Conservation (phyloP, 768 basidiomycete genomes). For the Russula sp. region DNA sequence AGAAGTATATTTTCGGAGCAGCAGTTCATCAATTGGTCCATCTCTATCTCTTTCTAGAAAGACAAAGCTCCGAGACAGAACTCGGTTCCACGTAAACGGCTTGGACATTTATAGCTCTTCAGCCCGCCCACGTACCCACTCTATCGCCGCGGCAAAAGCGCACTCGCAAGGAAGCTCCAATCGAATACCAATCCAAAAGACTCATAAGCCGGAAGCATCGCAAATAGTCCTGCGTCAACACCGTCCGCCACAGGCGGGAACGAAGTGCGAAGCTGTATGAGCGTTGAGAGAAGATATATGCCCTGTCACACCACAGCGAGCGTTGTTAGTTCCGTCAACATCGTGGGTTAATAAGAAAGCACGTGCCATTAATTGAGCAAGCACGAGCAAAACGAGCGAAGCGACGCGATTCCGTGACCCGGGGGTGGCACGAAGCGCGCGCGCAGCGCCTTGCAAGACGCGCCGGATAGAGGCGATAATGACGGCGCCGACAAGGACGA, state of each 20-base stretch:
- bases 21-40: not conserved
- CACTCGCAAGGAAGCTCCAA: slow-evolving; percentile 64
- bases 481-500: slow-evolving; percentile 71
- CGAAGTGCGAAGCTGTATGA: slow-evolving; percentile 77
- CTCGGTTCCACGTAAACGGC: not conserved
- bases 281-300: slow-evolving; percentile 77
- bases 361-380: slow-evolving; percentile 81
- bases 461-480: slow-evolving; percentile 69
- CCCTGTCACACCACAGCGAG: slow-evolving; percentile 45
- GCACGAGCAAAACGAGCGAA: slow-evolving; percentile 69
- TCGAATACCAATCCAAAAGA: slow-evolving; percentile 75
- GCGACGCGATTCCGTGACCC: slow-evolving; percentile 63
- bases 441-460: slow-evolving; percentile 65
- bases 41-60: not conserved
- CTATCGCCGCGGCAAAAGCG: slow-evolving; percentile 46
- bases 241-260: slow-evolving; percentile 60
- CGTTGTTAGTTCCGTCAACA: not conserved
- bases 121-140: slow-evolving; percentile 45
- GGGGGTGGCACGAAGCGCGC: slow-evolving; percentile 54
- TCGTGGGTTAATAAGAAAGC: not conserved
- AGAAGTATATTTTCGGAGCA: not conserved
- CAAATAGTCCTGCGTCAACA: slow-evolving; percentile 52
- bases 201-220: slow-evolving; percentile 69
- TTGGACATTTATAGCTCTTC: slow-evolving; percentile 4
- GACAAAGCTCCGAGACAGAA: not conserved